Evolutionary conservation across 2,329 filamentous ascomycete genomes (phyloP).

Genomic region (Penicillium sp.): DNA sequence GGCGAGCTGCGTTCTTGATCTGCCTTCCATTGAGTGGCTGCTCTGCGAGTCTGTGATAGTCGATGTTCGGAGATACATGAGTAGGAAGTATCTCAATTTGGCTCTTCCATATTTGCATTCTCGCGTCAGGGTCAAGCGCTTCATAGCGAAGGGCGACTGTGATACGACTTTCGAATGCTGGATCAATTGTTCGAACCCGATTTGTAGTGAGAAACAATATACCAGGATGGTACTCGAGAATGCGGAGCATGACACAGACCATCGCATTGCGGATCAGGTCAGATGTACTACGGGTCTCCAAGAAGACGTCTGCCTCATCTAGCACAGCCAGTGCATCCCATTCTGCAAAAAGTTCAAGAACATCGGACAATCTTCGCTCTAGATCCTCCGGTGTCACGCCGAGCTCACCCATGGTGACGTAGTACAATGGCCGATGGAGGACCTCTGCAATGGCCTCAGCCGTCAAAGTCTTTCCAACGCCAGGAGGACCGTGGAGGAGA

Average conservation of each 20-base stretch:
- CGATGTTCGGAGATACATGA: neutral
- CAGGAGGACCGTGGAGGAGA: conserved; percentile 10
- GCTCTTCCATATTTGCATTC: conserved; percentile 1
- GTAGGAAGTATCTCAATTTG: neutral
- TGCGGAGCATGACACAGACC: conserved; percentile 13
- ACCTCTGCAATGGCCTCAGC: conserved; percentile 15
- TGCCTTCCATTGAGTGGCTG: conserved; percentile 4
- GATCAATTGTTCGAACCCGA: conserved; percentile 9
- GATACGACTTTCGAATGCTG: conserved; percentile 11
- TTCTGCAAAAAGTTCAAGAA: conserved; percentile 6
- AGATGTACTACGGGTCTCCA: conserved; percentile 8
- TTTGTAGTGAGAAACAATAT: conserved; percentile 13
- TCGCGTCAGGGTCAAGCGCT: conserved; percentile 2
- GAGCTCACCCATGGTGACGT: conserved; percentile 14
- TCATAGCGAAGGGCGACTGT: conserved; percentile 10
- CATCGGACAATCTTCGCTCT: neutral
- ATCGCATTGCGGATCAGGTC: conserved; percentile 11
- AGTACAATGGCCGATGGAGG: conserved; percentile 10
- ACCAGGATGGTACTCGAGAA: conserved; percentile 14
- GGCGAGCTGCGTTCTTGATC: neutral
- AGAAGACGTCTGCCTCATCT: conserved; percentile 14
- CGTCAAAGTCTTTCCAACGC: conserved; percentile 14
- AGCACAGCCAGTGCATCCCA: conserved; percentile 8
- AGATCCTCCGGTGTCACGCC: conserved; percentile 8
- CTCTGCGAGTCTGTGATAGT: neutral